Evolutionary conservation across 208 protist genomes (phyloP), one percentile per base, ranked within the genome.

Genomic region (Trypanosoma boissoni): DNA sequence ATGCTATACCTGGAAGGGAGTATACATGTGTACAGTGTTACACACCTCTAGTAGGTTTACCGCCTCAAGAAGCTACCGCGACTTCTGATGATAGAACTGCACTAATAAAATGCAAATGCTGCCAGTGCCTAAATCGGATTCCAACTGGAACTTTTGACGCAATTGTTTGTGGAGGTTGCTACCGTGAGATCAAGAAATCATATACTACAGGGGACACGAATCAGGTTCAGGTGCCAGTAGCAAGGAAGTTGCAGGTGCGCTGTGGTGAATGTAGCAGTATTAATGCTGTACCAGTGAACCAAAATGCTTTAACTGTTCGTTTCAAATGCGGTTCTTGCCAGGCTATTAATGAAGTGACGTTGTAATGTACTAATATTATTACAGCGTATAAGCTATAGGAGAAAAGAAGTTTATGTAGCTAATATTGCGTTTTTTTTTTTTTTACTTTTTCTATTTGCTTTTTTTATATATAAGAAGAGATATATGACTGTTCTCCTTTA

Each of bases 291-390:
- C 71, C 78, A 23, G 64, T 84, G 27, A 56, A 32, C 18, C 50
- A 44, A 1, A 58, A 69, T 34, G 69, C 81, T 1, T 72, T 58
- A 21, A 64, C 26, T 42, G 63, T 92, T 48, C 74, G 83, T 42
- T 92, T 92, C 55, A 73, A 88, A 31, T 92, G 86, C 48, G 86
- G 86, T 3, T 76, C 72, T 14, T 92, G 86, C 48, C 68, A 74
- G 31, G 81, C 71, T 9, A 56, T 87, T 39, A 92, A 89, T 48
- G 75, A 82, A 34, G 80, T 80, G 32, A 58, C 63, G 6, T 59
- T 88, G 24, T 69, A 12, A 39, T 39, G 6, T 39, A 39, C 12
- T 39, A 6, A 12, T 16, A 39, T 39, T 16, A 41, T 20, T 42
- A n/a, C n/a, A n/a, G n/a, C n/a, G n/a, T n/a, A n/a, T n/a, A n/a